These are phyloP conservation scores for Globisporangium nagaii DNA, from an alignment of 352 stramenopile species.

Conservation along the genomic window DNA sequence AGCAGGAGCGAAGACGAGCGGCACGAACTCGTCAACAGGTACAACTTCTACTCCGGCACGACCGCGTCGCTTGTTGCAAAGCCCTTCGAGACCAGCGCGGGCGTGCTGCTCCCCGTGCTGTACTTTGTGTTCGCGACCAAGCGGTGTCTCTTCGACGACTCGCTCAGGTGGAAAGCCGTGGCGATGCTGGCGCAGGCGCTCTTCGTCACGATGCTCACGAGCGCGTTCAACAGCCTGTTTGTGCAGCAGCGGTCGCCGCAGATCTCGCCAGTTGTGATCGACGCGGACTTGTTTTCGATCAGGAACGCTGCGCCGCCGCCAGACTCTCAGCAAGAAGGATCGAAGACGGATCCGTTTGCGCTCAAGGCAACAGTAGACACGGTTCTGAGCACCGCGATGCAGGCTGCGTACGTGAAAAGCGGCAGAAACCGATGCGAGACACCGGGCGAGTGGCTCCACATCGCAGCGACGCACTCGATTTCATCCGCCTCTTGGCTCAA, in stretches of 20 bases:
- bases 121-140: conserved; percentile 31
- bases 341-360: conserved; percentile 11
- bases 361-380: conserved; percentile 21
- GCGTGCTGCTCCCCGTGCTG: conserved; percentile 37
- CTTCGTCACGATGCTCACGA: conserved; percentile 31
- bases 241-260: conserved; percentile 24
- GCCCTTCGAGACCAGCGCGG: conserved; percentile 30
- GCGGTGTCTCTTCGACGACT: conserved; percentile 37
- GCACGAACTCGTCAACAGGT: conserved; percentile 19
- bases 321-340: neutral
- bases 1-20: conserved; percentile 6
- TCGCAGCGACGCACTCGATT: conserved; percentile 27
- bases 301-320: neutral
- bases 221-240: conserved; percentile 41
- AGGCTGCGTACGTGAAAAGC: conserved; percentile 16
- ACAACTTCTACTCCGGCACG: conserved; percentile 55
- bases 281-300: conserved; percentile 21
- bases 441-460: conserved; percentile 23
- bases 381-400: conserved; percentile 27
- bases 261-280: conserved; percentile 21
- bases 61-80: conserved; percentile 24
- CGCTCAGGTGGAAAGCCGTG: conserved; percentile 22
- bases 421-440: conserved; percentile 16
- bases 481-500: conserved; percentile 26
- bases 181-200: conserved; percentile 19